Conservation (phyloP, 2,329 filamentous ascomycete genomes). For the Pseudodiploospora longispora region DNA sequence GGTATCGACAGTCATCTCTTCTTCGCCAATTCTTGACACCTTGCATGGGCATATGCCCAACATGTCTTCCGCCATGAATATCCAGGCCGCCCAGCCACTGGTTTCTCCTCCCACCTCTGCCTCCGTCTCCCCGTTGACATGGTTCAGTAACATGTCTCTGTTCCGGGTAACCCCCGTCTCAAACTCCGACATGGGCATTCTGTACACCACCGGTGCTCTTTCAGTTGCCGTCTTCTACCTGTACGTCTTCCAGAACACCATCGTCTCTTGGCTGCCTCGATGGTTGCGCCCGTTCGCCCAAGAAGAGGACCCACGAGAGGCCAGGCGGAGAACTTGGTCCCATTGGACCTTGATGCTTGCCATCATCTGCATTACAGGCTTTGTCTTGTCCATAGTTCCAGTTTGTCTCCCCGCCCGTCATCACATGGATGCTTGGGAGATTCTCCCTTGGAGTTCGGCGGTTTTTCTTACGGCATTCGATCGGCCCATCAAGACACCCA, state of each 20-base stretch:
- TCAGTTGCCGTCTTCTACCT: constrained; percentile 23
- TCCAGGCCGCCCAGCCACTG: too few species aligned
- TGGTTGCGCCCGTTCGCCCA: constrained; percentile 37
- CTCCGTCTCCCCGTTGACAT: too few species aligned
- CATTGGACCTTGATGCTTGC: constrained; percentile 30
- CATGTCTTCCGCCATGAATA: too few species aligned
- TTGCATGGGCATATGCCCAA: too few species aligned
- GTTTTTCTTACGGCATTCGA: constrained; percentile 28
- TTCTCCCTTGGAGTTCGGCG: constrained; percentile 31
- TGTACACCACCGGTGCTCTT: constrained; percentile 14
- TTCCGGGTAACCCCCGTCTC: constrained; percentile 11
- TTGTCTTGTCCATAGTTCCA: constrained; percentile 24
- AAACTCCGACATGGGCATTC: constrained; percentile 11
- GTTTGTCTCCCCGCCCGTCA: constrained; percentile 21
- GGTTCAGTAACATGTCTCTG: constrained; percentile 28
- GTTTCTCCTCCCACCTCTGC: too few species aligned
- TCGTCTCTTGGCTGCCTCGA: constrained; percentile 24
- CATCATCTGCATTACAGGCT: constrained; percentile 24
- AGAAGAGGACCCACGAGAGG: constrained; percentile 20
- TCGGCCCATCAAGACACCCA: constrained; percentile 34
- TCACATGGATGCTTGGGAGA: constrained; percentile 22
- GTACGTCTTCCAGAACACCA: constrained; percentile 17
- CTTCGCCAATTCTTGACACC: too few species aligned
- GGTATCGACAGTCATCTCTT: too few species aligned
- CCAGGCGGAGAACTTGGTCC: constrained; percentile 27